Percentiles rank a stretch among this genome's conserved stretches.
phyloP scores from a whole-genome alignment of 1,139 yeast genomes.

The Candida sp. region DNA sequence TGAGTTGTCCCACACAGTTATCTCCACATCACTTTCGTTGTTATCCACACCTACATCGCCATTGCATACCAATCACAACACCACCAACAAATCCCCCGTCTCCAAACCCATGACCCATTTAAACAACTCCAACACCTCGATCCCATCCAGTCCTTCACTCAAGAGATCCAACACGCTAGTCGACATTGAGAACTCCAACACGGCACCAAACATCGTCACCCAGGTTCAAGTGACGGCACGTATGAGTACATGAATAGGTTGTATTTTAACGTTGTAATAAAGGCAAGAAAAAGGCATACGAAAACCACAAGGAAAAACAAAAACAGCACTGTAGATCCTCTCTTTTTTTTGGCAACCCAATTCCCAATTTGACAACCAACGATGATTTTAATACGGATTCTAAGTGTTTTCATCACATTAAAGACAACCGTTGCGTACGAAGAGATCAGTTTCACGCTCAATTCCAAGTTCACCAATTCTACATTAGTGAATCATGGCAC shows the following conservation, averaged over 20 bases:
- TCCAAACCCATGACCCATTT: slow-evolving; percentile 11
- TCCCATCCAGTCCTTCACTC: slow-evolving; percentile 15
- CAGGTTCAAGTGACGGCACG: slow-evolving; percentile 51
- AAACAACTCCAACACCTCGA: slow-evolving; percentile 12
- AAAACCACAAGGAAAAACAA: background rate
- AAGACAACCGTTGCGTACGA: background rate
- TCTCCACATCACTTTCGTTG: slow-evolving; percentile 22
- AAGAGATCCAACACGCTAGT: slow-evolving; percentile 28
- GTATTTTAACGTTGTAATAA: background rate
- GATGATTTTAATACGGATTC: background rate
- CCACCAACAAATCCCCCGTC: slow-evolving; percentile 25
- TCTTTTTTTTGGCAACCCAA: background rate
- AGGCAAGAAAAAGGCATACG: background rate
- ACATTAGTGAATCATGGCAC: slow-evolving; percentile 3
- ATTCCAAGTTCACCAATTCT: slow-evolving; percentile 14
- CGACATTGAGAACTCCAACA: slow-evolving; percentile 28
- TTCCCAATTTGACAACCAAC: background rate
- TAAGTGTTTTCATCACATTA: background rate
- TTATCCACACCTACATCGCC: slow-evolving; percentile 24
- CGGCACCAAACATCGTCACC: slow-evolving; percentile 48
- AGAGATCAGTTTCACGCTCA: slow-evolving; percentile 12
- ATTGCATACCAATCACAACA: slow-evolving; percentile 29
- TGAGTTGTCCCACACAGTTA: slow-evolving; percentile 24
- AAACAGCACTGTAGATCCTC: background rate
- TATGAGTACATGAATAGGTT: slow-evolving; percentile 34